Evolutionary conservation across 1,139 yeast genomes (phyloP).

Genomic region (Saccharomyces hybrid): DNA sequence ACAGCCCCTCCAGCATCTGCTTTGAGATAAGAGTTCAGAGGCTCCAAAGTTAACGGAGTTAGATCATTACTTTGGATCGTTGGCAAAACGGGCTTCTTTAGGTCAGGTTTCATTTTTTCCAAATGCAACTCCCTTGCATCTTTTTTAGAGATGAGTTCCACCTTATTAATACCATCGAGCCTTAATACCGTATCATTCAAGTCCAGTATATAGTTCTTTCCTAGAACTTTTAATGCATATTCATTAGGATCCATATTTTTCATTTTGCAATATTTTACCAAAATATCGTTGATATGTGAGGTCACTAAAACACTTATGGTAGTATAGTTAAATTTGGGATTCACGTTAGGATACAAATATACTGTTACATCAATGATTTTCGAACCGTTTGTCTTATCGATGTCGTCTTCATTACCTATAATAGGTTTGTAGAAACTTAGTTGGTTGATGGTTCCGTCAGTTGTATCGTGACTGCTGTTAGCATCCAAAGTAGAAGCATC

Average conservation of each 20-base stretch:
- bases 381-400: slow-evolving; percentile 21
- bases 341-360: slow-evolving; percentile 30
- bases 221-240: slow-evolving; percentile 30
- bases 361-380: slow-evolving; percentile 28
- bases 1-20: slow-evolving; percentile 8
- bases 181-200: slow-evolving; percentile 34
- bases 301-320: slow-evolving; percentile 30
- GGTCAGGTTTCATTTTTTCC: slow-evolving; percentile 23
- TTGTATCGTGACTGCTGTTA: background rate
- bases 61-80: slow-evolving; percentile 31
- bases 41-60: slow-evolving; percentile 30
- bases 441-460: slow-evolving; percentile 25
- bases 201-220: slow-evolving; percentile 28
- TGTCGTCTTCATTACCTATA: slow-evolving; percentile 21
- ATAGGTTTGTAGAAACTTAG: slow-evolving; percentile 34
- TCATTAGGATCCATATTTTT: slow-evolving; percentile 32
- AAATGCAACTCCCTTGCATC: slow-evolving; percentile 27
- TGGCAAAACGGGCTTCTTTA: slow-evolving; percentile 26
- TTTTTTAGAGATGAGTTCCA: slow-evolving; percentile 28
- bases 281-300: slow-evolving; percentile 32
- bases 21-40: slow-evolving; percentile 16
- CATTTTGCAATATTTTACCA: slow-evolving; percentile 30
- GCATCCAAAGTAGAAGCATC: slow-evolving; percentile 6
- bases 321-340: slow-evolving; percentile 23
- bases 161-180: slow-evolving; percentile 31